Percentiles rank a stretch among this genome's conserved stretches.
Conservation (phyloP, 1,284 basidiomycete genomes). For the Rhodofomes roseus region DNA sequence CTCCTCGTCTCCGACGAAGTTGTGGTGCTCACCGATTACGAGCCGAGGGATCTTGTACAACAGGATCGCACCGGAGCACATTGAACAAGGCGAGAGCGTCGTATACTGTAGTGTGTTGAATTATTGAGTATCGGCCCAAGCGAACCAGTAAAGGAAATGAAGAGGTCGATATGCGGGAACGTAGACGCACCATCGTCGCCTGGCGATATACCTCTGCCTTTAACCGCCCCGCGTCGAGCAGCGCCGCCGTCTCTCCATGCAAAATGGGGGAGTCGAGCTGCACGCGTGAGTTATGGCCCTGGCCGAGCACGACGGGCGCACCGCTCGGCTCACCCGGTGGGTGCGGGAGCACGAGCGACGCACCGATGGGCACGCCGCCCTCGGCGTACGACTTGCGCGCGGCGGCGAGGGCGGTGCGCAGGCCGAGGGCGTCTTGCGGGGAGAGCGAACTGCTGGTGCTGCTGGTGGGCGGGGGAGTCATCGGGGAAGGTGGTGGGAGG, state of each 20-base stretch:
- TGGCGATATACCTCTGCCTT: slow-evolving; percentile 39
- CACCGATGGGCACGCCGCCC: slow-evolving; percentile 60
- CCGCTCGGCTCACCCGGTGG: slow-evolving; percentile 2
- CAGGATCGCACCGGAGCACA: slow-evolving; percentile 60
- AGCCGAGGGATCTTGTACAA: slow-evolving; percentile 58
- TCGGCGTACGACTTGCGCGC: slow-evolving; percentile 41
- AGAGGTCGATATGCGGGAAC: no score
- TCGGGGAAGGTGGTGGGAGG: background rate
- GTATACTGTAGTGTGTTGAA: slow-evolving; percentile 37
- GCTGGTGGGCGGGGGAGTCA: background rate
- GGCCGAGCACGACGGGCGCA: slow-evolving; percentile 36
- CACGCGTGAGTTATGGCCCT: slow-evolving; percentile 49
- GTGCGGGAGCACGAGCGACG: slow-evolving; percentile 37
- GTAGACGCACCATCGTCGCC: slow-evolving; percentile 41
- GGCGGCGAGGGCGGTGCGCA: slow-evolving; percentile 35
- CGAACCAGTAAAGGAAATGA: no score
- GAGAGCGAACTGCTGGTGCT: background rate
- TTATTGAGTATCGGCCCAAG: no score
- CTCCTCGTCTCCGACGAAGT: slow-evolving; percentile 47
- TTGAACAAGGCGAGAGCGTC: slow-evolving; percentile 51
- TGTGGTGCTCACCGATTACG: slow-evolving; percentile 57
- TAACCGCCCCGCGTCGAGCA: slow-evolving; percentile 48
- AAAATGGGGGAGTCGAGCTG: slow-evolving; percentile 51
- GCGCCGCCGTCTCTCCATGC: slow-evolving; percentile 52
- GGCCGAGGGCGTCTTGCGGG: slow-evolving; percentile 15